Evolutionary conservation across 345 rosid genomes (phyloP), one percentile per base, ranked within the genome.

Genomic region (Sisymbrium irio): DNA sequence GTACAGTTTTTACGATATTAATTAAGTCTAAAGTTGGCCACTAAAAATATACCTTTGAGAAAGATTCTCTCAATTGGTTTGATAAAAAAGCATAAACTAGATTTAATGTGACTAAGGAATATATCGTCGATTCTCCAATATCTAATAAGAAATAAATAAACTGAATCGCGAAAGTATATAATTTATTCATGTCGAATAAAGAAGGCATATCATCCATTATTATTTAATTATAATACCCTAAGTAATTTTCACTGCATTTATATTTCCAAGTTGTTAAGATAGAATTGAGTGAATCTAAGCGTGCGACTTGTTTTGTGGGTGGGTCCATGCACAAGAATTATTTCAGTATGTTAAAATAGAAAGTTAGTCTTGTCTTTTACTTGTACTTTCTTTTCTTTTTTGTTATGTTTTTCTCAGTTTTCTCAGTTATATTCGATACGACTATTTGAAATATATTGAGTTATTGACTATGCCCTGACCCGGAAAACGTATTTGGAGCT

Each of bases 141-240:
- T 45, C 58, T 10, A 28, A 12, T 51, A 25, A 51, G 41, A 71
- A 5, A 37, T 0, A 9, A 27, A 20, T 10, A 53, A 18, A 30
- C 7, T 12, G 54, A 47, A 12, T 49, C 17, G 25, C 4, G 37
- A 37, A 17, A 25, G 55, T 10, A 9, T 27, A 72, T 53, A 72
- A 22, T 73, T 6, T 44, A 65, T 37, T 56, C 58, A 65, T 65
- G 64, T 73, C 40, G 65, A 73, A 35, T 65, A 64, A 72, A 72
- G 33, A 62, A 51, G 35, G 62, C 18, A 10, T 54, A 11, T 20
- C 56, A 40, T 44, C 20, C 45, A 33, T 32, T 14, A 20, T 18
- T 55, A 22, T 25, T 15, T 32, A 27, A 40, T 27, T 11, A 59
- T 22, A 22, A 46, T 13, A 54, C 3, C 7, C 17, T 7, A 54